A percentile compares a stretch with the other conserved stretches of the same genome.
phyloP scores from a whole-genome alignment of 441 rosid species.

The Metrosideros polymorpha region DNA sequence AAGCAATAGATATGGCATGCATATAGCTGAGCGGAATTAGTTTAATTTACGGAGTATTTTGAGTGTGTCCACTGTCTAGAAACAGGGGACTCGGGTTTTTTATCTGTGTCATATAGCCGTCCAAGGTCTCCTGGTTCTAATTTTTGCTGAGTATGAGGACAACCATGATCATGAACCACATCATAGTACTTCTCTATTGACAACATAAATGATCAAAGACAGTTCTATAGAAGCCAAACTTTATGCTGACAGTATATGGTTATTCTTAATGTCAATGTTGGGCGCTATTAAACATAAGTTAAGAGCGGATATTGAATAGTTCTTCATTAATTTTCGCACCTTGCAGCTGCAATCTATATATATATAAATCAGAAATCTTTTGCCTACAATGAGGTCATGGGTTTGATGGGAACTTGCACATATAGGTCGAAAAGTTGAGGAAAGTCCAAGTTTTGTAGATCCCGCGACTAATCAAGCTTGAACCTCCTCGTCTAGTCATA shows the following conservation, averaged over 20 bases:
- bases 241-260: not conserved
- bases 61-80: not conserved
- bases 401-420: not conserved
- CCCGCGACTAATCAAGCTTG: not conserved
- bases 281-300: not conserved
- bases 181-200: not conserved
- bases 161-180: not conserved
- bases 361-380: not conserved
- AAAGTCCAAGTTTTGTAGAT: not conserved
- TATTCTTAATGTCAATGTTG: not conserved
- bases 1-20: conserved; percentile 7
- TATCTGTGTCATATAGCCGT: not conserved
- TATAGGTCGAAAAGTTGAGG: not conserved
- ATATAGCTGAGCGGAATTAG: not conserved
- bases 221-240: not conserved
- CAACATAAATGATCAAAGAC: not conserved
- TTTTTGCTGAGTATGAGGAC: not conserved
- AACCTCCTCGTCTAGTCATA: not conserved
- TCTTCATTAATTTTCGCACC: not conserved
- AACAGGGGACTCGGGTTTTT: not conserved
- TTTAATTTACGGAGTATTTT: not conserved
- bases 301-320: not conserved
- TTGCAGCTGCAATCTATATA: not conserved
- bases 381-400: not conserved
- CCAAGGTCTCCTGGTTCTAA: conserved; percentile 9